These are phyloP conservation scores for Fonsecaea nubica DNA, from an alignment of 2,329 filamentous ascomycete genomes.

Conservation along the genomic window DNA sequence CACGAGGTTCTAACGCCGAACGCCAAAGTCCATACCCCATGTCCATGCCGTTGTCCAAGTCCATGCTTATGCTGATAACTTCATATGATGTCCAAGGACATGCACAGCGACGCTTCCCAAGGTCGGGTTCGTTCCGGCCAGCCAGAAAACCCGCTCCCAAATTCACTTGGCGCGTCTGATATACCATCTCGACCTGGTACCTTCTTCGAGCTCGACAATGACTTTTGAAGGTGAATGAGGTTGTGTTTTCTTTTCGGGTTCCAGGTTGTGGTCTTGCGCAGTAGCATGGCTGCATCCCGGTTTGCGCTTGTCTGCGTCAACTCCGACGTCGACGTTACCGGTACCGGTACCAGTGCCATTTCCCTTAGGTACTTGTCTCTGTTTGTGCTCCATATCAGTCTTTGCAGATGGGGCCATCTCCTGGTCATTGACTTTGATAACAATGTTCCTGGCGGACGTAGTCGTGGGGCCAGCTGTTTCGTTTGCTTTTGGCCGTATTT, in stretches of 20 bases:
- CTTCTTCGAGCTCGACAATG: constrained; percentile 34
- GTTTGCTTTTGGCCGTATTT: constrained; percentile 21
- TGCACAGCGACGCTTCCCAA: not conserved
- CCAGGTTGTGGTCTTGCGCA: not conserved
- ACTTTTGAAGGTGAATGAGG: constrained; percentile 23
- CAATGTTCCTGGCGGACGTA: not conserved
- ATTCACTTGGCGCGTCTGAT: constrained; percentile 29
- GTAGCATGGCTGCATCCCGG: not conserved
- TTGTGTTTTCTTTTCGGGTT: not conserved
- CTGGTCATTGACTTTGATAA: constrained; percentile 22
- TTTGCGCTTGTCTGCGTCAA: not conserved
- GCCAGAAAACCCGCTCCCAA: not conserved
- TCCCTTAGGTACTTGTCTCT: not conserved
- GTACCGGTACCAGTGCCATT: too few relatives aligned
- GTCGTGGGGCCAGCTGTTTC: not conserved
- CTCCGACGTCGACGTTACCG: not conserved
- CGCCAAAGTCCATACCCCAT: not conserved
- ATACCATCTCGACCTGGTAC: constrained; percentile 31
- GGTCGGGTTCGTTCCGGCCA: not conserved
- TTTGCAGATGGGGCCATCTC: constrained; percentile 1
- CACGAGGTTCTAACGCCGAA: not conserved
- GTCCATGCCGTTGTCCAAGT: not conserved
- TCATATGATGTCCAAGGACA: not conserved
- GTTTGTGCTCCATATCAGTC: not conserved
- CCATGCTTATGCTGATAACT: not conserved